Percentiles rank a stretch among this genome's conserved stretches.
Conservation (phyloP, 805 yeast species). For the Yarrowia bubula region DNA sequence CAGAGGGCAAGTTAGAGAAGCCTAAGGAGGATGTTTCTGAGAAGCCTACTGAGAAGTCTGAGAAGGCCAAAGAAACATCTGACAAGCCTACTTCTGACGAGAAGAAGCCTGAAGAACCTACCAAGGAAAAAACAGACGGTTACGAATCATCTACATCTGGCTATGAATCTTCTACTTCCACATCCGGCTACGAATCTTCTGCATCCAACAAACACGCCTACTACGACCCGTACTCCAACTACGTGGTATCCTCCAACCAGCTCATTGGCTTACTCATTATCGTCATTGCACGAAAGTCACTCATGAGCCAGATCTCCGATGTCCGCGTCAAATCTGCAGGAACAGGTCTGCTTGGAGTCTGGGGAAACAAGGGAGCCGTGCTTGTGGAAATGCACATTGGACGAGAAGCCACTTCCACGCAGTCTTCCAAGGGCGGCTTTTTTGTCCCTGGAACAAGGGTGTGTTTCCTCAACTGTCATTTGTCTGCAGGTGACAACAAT, state of each 20-base stretch:
- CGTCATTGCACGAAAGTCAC: slow-evolving; percentile 41
- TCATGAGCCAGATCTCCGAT: slow-evolving; percentile 44
- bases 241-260: slow-evolving; percentile 47
- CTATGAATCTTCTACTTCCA: background rate
- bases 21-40: background rate
- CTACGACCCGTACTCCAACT: slow-evolving; percentile 36
- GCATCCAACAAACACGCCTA: slow-evolving; percentile 26
- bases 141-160: background rate
- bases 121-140: background rate
- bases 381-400: slow-evolving; percentile 47
- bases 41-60: background rate
- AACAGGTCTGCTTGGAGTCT: slow-evolving; percentile 53
- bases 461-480: slow-evolving; percentile 51
- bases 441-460: slow-evolving; percentile 37
- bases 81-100: too few species aligned
- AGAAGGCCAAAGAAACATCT: too few species aligned
- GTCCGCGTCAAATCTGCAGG: slow-evolving; percentile 49
- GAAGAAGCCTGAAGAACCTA: background rate
- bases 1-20: background rate
- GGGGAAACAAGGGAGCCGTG: slow-evolving; percentile 66
- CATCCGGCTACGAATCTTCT: background rate
- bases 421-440: slow-evolving; percentile 27
- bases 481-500: slow-evolving; percentile 51
- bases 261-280: slow-evolving; percentile 54
- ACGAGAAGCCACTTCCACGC: slow-evolving; percentile 36